Evolutionary conservation across 2,329 filamentous ascomycete genomes (phyloP), one percentile per base, ranked within the genome.

Genomic region (Colletotrichum falcatum): DNA sequence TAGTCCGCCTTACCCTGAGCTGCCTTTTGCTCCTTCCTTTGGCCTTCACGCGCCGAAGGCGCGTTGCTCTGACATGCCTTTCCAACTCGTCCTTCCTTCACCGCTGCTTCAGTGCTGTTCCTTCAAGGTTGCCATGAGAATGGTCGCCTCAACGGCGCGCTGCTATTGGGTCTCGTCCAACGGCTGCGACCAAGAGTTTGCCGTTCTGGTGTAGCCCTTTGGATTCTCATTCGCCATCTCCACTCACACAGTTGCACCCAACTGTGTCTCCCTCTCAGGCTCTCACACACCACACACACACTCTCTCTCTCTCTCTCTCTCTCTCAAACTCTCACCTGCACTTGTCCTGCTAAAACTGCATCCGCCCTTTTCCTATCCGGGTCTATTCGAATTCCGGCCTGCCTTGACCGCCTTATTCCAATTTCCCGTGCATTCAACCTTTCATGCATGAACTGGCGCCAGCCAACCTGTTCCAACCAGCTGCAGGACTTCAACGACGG

Each of bases 401-500:
- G 51, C 37, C 69, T 69, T 73, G 71, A 73, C 71, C 71, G 71
- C 71, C 71, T 73, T 72, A 20, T 72, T 55, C 48, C 39, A 71
- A 72, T 73, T 30, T 73, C 61, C 55, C 46, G 20, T 42, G 33
- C 58, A 35, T 58, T 58, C 63, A 39, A 54, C 14, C 11, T 51
- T 20, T 67, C 55, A 28, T 72, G 68, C 71, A 67, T 61, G 53
- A 71, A 68, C 67, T 48, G 44, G 46, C 51, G 48, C 46, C 18
- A 44, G 39, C 37, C 26, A 54, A 35, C 28, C 42, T 44, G 60
- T n/a, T 35, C 55, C 54, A 55, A 65, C 64, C 60, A 70, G 55
- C 26, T 69, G 54, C 61, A 60, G 54, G 42, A 67, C 39, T 54
- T 54, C 56, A 60, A 66, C 7, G 23, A 61, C 16, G 23, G 35